Evolutionary conservation across 129 eudicot species (phyloP), one percentile per base, ranked within the genome.

Genomic region (Artemisia argyi): DNA sequence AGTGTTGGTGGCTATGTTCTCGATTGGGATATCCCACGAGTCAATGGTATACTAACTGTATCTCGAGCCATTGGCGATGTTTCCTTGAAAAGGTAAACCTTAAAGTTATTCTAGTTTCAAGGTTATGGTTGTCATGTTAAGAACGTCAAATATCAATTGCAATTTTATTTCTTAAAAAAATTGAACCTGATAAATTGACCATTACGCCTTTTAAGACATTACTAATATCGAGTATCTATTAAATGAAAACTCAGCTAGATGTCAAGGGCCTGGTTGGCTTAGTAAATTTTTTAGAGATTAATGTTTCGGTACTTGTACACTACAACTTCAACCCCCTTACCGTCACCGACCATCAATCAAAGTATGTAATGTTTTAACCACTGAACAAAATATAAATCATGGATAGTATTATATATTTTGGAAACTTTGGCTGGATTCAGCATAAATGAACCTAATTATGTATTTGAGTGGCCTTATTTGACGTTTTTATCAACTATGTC

Each of bases 41-140:
- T 90, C 69, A 90, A 85, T 35, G 96, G 96, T 18, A 58, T 82
- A 18, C 77, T 90, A 60, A 87, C 93, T 16, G 73, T 86, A 17
- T 82, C 96, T 54, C 83, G 96, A 66, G 76, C 96, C 59, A 83
- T 90, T 50, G 96, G 96, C 19, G 96, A 90, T 51, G 65, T 87
- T 42, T 57, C 66, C 51, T 79, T 90, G 19, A 86, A 82, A 77
- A 84, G 92, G 96, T 86, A 63, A 47, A 49, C 26, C 66, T 52
- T 50, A 26, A 22, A 30, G 17, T 20, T 39, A 18, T 19, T 42
- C 39, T 9, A 16, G 2, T 70, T 54, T 7, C 47, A 52, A 69
- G 62, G 11, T 9, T 11, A 17, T 10, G 15, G 54, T 65, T 68
- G 47, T 24, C 46, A 15, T 46, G 63, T 53, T 69, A 5, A 55